Base-by-base conservation (phyloP, 108 stramenopile species). In the Epipyxis sp. region DNA sequence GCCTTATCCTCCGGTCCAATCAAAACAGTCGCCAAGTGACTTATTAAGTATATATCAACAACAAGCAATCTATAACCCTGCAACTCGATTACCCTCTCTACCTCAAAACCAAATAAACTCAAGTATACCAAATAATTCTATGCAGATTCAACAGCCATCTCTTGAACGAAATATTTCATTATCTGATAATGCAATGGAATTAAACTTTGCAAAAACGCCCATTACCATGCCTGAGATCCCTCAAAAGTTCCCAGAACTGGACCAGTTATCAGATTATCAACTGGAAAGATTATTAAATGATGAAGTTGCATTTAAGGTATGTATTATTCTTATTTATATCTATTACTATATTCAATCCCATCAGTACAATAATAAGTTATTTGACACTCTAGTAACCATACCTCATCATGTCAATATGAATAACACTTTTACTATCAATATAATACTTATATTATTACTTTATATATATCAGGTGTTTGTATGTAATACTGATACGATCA, bases 231-330 rank as follows among this genome's bases (percentile, higher is more conserved):
- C 71, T 42, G 3, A 3, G 6, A 74, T 74, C 25, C 71, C 71
- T 6, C 13, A 37, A 3, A 27, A 25, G 3, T 74, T 74, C 34
- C 71, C 71, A 30, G 71, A 74, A 42, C 34, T 74, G 32, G 50
- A 74, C n/a, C 3, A 74, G 27, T 13, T 74, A 42, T 43, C 71
- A 29, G 71, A 54, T 57, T 10, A 27, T 27, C 71, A 74, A 57
- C 35, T 74, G 32, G 71, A 74, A 42, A 13, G 71, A 6, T 42
- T 74, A 32, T 65, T 65, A 32, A 65, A 32, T 32, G 61, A 65
- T 65, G 35, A 29, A 29, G 61, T 65, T 65, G 61, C 61, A 6
- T 37, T 65, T 6, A 37, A 13, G 34, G 61, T 37, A 35, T 6
- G 35, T 57, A 57, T 57, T 57, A 25, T 25, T 57, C 20, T 25